Percentiles rank a stretch among this genome's conserved stretches.
Conservation (phyloP, 805 yeast genomes). For the Saturnispora besseyi region DNA sequence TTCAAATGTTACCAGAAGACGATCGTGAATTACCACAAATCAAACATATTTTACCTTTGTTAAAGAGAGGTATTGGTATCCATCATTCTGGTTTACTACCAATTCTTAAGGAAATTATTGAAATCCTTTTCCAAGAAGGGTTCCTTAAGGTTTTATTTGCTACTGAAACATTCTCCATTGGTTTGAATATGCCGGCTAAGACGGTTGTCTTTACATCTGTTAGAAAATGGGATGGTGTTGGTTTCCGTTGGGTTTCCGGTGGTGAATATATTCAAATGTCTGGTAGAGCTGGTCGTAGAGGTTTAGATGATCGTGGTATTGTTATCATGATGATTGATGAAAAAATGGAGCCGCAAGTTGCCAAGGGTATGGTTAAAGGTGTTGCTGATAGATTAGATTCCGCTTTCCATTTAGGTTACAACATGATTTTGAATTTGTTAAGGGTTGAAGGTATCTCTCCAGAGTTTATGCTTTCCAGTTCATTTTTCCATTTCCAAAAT, state of each 20-base stretch:
- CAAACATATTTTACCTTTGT: slow-evolving; percentile 77
- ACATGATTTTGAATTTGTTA: slow-evolving; percentile 91
- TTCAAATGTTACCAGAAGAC: slow-evolving; percentile 75
- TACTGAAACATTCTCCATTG: slow-evolving; percentile 97
- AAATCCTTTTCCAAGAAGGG: slow-evolving; percentile 95
- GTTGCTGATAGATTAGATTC: slow-evolving; percentile 96
- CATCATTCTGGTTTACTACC: slow-evolving; percentile 94
- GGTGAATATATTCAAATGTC: slow-evolving; percentile 99
- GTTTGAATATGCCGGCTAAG: slow-evolving; percentile 98
- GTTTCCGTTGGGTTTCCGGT: slow-evolving; percentile 98
- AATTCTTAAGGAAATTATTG: slow-evolving; percentile 88
- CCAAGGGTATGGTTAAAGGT: slow-evolving; percentile 99
- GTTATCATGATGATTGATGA: slow-evolving; percentile 99
- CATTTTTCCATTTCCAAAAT: slow-evolving; percentile 93
- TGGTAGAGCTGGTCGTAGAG: slow-evolving; percentile 99
- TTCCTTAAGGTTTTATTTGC: slow-evolving; percentile 90
- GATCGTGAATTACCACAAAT: slow-evolving; percentile 94
- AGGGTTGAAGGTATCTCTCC: slow-evolving; percentile 98
- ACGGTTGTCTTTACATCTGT: slow-evolving; percentile 97
- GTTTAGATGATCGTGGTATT: slow-evolving; percentile 97
- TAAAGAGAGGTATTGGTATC: slow-evolving; percentile 93
- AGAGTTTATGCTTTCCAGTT: slow-evolving; percentile 89
- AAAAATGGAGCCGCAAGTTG: slow-evolving; percentile 98
- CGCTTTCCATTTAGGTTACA: slow-evolving; percentile 94
- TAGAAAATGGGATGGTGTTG: slow-evolving; percentile 96